Evolutionary conservation across 2,329 filamentous ascomycete species (phyloP), one percentile per base, ranked within the genome.

Genomic region (Dactylellina drechsleri): DNA sequence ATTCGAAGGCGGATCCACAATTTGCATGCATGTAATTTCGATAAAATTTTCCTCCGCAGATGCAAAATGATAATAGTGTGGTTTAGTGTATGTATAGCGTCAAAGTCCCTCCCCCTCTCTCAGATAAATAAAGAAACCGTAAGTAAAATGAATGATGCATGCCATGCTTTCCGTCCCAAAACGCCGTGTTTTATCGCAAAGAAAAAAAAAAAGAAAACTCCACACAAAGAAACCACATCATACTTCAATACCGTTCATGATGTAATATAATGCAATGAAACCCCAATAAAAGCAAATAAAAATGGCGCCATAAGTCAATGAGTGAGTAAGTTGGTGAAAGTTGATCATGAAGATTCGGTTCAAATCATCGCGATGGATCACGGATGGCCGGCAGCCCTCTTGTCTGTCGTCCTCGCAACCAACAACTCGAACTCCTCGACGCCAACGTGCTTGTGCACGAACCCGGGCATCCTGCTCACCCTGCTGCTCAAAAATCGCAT

Each of bases 371-470:
- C 23, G 23, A 23, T 23, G 23, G 10, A 36, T 66, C 45, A 62
- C 40, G 59, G 59, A 52, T 56, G 50, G 8, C 57, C 66, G 26
- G 41, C 66, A n/a, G 36, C 49, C 49, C 54, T 61, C 23, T 50
- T 53, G 40, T 70, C 57, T 31, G 64, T 67, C 26, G 71, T 75
- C 18, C 58, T 54, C 13, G 58, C 28, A 40, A 36, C 15, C 2
- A 60, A n/a, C 28, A 75, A n/a, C 16, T 75, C 71, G 15, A 75
- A 75, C 45, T 75, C 71, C 40, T 75, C 71, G 23, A 56, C 26
- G 1, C 71, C 71, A 45, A 75, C 71, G 18, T 75, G 71, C 53
- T 75, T 75, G 49, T 75, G 71, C 60, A 49, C 47, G 43, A 75
- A 75, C 26, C 71, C 71, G 12, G 57, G 16, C 71, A 75, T 75